Percentiles rank a stretch among this genome's conserved stretches.
These are phyloP conservation scores for Aspergillus quadricinctus DNA, from an alignment of 2,329 filamentous ascomycete species.

Conservation along the genomic window DNA sequence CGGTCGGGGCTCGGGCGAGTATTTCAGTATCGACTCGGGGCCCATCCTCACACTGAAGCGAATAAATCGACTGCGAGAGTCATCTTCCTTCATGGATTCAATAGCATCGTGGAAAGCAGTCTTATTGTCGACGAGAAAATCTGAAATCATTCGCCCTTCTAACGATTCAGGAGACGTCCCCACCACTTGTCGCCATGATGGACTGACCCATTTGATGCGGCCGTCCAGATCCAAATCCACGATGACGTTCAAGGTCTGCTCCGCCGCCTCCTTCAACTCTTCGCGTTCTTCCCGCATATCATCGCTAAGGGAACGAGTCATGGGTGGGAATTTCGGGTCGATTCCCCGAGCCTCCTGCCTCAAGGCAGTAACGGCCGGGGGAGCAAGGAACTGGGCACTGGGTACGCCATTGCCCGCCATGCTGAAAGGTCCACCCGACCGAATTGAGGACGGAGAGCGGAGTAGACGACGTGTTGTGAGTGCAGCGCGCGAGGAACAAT, in stretches of 20 bases:
- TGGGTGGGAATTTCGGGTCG: slow-evolving; percentile 33
- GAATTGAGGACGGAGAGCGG: slow-evolving; percentile 7
- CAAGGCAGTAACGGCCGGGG: slow-evolving; percentile 42
- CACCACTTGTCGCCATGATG: slow-evolving; percentile 90
- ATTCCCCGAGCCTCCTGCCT: slow-evolving; percentile 40
- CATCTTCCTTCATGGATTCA: slow-evolving; percentile 85
- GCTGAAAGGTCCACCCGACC: slow-evolving; percentile 20
- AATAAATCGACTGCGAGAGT: slow-evolving; percentile 86
- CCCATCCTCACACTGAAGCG: slow-evolving; percentile 72
- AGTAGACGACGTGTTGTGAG: neutral
- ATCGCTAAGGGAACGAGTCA: slow-evolving; percentile 68
- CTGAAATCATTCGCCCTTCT: slow-evolving; percentile 70
- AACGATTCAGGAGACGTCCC: slow-evolving; percentile 71
- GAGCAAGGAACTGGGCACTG: slow-evolving; percentile 38
- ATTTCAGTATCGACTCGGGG: slow-evolving; percentile 61
- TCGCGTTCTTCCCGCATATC: slow-evolving; percentile 91
- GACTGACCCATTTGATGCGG: slow-evolving; percentile 90
- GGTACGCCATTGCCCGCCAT: slow-evolving; percentile 42
- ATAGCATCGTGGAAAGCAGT: slow-evolving; percentile 76
- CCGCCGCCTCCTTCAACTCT: slow-evolving; percentile 89
- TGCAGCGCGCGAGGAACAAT: slow-evolving; percentile 2
- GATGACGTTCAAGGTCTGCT: slow-evolving; percentile 95
- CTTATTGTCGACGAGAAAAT: slow-evolving; percentile 76
- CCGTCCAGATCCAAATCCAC: slow-evolving; percentile 89
- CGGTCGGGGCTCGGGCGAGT: slow-evolving; percentile 34